Conservation (phyloP, 495 filamentous ascomycete species). For the Hypoxylon subgilvum region DNA sequence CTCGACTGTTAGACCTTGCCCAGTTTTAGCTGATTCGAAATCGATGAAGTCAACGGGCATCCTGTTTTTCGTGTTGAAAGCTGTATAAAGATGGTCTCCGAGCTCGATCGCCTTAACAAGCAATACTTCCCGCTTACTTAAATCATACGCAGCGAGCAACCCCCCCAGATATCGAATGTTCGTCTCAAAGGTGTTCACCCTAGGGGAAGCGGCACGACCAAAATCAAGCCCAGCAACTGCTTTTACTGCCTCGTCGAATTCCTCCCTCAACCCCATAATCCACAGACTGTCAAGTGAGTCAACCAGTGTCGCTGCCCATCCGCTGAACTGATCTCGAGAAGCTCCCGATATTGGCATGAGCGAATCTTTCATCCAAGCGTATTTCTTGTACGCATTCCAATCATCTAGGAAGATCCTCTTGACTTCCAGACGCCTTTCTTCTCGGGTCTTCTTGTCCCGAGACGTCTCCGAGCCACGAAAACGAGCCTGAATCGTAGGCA, state of each 20-base stretch:
- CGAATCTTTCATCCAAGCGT: slow-evolving; percentile 84
- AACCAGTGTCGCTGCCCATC: slow-evolving; percentile 90
- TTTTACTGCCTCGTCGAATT: slow-evolving; percentile 81
- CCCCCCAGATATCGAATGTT: slow-evolving; percentile 84
- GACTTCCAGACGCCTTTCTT: slow-evolving; percentile 65
- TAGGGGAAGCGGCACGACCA: slow-evolving; percentile 57
- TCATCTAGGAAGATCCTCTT: slow-evolving; percentile 70
- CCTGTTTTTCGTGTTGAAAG: slow-evolving; percentile 86
- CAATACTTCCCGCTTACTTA: slow-evolving; percentile 72
- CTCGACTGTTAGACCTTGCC: slow-evolving; percentile 42
- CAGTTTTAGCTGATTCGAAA: slow-evolving; percentile 57
- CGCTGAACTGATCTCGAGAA: slow-evolving; percentile 75
- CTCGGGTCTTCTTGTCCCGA: slow-evolving; percentile 55
- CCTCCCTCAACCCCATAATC: slow-evolving; percentile 85
- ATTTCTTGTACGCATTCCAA: slow-evolving; percentile 76
- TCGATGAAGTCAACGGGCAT: slow-evolving; percentile 73
- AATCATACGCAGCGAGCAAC: slow-evolving; percentile 77
- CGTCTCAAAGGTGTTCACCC: slow-evolving; percentile 80
- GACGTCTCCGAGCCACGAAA: slow-evolving; percentile 65
- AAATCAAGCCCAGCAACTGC: slow-evolving; percentile 82
- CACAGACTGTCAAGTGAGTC: slow-evolving; percentile 86
- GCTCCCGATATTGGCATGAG: slow-evolving; percentile 67
- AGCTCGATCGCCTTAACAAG: slow-evolving; percentile 85
- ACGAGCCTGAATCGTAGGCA: slow-evolving; percentile 74
- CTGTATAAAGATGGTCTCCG: slow-evolving; percentile 79